Evolutionary conservation across 1,139 yeast species (phyloP).

Genomic region (Protomyces arabidopsidicola): DNA sequence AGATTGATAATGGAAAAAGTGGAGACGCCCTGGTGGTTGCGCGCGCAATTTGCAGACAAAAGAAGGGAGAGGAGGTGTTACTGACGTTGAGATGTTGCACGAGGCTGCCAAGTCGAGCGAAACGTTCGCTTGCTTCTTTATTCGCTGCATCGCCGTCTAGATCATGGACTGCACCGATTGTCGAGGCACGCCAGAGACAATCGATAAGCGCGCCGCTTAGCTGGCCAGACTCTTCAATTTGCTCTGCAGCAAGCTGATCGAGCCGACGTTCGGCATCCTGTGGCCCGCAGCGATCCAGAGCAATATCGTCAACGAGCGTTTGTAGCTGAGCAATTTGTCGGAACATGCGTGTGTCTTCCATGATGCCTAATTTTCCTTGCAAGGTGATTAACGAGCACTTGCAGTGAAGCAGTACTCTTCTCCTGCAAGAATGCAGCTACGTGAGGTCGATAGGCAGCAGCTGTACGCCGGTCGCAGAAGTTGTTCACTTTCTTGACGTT

Average conservation of each 20-base stretch:
- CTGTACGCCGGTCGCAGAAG: no score
- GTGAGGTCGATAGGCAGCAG: no score
- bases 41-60: no score
- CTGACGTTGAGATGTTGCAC: neutral
- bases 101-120: neutral
- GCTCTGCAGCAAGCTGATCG: neutral
- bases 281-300: neutral
- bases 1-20: no score
- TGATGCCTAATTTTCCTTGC: neutral
- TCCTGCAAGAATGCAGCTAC: neutral
- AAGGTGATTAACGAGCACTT: neutral
- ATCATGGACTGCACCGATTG: neutral
- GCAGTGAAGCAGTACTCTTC: neutral
- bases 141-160: neutral
- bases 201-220: neutral
- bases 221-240: neutral
- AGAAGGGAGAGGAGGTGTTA: neutral
- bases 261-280: neutral
- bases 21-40: no score
- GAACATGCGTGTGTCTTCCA: neutral
- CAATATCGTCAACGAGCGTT: neutral
- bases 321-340: neutral
- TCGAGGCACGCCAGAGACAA: neutral
- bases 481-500: no score
- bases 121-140: neutral